Evolutionary conservation across 441 rosid species (phyloP).

Genomic region (Flueggea neowawraea): DNA sequence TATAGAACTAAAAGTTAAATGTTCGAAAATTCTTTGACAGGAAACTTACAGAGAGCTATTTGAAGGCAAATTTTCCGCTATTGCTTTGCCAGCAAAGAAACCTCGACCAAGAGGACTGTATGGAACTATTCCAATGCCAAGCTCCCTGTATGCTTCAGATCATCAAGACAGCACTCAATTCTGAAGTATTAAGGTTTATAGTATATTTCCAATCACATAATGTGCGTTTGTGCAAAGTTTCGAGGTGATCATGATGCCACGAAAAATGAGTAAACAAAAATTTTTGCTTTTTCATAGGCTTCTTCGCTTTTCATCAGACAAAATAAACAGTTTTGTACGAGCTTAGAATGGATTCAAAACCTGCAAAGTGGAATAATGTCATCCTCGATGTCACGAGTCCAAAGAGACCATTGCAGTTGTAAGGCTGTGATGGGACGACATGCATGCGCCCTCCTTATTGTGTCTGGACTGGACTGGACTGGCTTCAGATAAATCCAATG

Average conservation of each 20-base stretch:
- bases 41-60: constrained; percentile 21
- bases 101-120: constrained; percentile 56
- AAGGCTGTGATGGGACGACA: constrained; percentile 7
- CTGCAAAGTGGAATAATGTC: constrained; percentile 9
- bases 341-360: background rate
- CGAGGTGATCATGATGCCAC: too few relatives aligned
- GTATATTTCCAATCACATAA: background rate
- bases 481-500: constrained; percentile 12
- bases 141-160: constrained; percentile 25
- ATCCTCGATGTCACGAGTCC: constrained; percentile 4
- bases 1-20: background rate
- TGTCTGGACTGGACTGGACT: constrained; percentile 8
- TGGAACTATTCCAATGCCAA: constrained; percentile 49
- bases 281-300: too few relatives aligned
- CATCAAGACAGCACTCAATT: background rate
- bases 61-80: constrained; percentile 26
- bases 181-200: background rate
- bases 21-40: background rate
- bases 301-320: background rate
- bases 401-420: constrained; percentile 7
- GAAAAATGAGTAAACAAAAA: too few relatives aligned
- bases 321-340: background rate
- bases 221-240: background rate
- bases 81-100: constrained; percentile 45
- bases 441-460: constrained; percentile 5